Base-by-base conservation (phyloP, 2,329 filamentous ascomycete species). In the Diplodia seriata region DNA sequence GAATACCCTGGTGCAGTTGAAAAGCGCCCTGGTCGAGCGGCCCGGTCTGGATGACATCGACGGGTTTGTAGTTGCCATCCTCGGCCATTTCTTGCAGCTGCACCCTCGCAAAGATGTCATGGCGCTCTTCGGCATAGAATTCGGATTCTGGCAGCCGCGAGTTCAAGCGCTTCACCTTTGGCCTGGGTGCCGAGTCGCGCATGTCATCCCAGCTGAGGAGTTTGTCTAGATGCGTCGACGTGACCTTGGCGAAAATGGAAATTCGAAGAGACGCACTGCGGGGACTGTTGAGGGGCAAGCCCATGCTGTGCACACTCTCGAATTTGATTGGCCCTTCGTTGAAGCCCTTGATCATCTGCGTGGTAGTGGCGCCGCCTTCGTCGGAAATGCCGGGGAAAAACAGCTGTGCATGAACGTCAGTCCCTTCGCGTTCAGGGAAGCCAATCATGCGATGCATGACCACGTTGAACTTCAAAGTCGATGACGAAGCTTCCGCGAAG, bases 171-270 rank as follows among this genome's bases (percentile, higher is more conserved):
- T 87, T 85, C 61, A 89, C 84, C 20, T 87, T 86, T 2, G 81
- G 81, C 26, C 81, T 80, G 57, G 85, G 83, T 2, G 85, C 84
- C 29, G 86, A 84, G 78, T 99, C 94, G 68, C 94, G 89, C 90
- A 99, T 97, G 74, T 98, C 95, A 76, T 99, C 95, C 95, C 95
- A 99, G 81, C 95, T 99, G 14, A 97, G 87, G 62, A 99, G 85
- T 81, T 97, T 98, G 79, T 99, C 95, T 26, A 99, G 86, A 80
- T 99, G 95, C 90, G 97, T 97, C 0, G 90, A 83, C 1, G 93
- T 95, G 43, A 97, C 92, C 75, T 91, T 91, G 20, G 95, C 94
- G 77, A 97, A 98, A 69, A 99, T 91, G 59, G 93, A 93, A 9
- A 97, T 91, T 66, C 95, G 88, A 66, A 99, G 81, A 29, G 89